Evolutionary conservation across 2,329 filamentous ascomycete genomes (phyloP), one percentile per base, ranked within the genome.

Genomic region (Colletotrichum cuscutae): DNA sequence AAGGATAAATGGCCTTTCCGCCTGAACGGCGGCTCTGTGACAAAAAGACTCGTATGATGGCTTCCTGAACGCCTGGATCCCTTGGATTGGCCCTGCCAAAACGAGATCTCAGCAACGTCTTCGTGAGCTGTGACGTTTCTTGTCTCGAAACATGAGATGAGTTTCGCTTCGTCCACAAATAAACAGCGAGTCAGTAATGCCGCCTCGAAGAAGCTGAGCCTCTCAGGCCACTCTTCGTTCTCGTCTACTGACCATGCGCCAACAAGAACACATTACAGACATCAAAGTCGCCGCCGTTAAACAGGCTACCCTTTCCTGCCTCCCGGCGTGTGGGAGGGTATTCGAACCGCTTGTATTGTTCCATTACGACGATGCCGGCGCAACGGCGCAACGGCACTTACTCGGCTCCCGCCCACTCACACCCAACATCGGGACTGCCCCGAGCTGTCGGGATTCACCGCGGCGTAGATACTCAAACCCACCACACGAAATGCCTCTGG

Each of bases 61-160:
- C 49, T 15, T 9, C 22, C 53, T 37, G 54, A 26, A 46, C 35
- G n/a, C 28, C 35, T 60, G 28, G n/a, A 57, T 24, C 42, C 42
- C 11, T 37, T 35, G 42, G 22, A 13, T 28, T 24, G 24, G n/a
- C 19, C n/a, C 67, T 52, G 56, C 35, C 56, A 49, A 49, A 49
- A 30, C 60, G 19, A 57, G 54, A 12, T 32, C 19, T 54, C 26
- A 26, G 56, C 54, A 53, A 54, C 32, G 13, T 52, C 35, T 52
- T 52, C 11, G 32, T 35, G 13, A 56, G 68, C 49, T 70, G 71
- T 35, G 37, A 71, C 71, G 35, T 71, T 73, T 71, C 28, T 42
- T 63, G 71, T 73, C 71, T 49, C 71, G 56, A 37, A 73, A 65
- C 46, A 57, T 73, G 26, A 65, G 66, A 71, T 65, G 67, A 70